Evolutionary conservation across 345 rosid genomes (phyloP).

Genomic region (Excoecaria cochinchinensis): DNA sequence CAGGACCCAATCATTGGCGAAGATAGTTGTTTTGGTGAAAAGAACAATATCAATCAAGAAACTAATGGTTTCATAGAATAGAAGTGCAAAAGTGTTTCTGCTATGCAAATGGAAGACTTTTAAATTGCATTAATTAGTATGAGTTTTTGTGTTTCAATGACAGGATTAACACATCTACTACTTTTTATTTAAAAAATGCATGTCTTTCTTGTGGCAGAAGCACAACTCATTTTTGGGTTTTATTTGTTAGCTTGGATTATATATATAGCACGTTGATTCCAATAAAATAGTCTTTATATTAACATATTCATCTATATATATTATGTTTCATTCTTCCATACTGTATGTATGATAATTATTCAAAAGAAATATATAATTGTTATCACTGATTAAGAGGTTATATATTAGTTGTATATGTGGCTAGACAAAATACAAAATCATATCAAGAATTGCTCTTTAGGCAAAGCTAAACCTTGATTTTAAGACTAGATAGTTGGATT

Average conservation of each 20-base stretch:
- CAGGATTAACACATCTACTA: not conserved
- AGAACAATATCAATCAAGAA: constrained; percentile 15
- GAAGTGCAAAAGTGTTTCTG: constrained; percentile 38
- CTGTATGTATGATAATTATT: not conserved
- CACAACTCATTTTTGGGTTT: not conserved
- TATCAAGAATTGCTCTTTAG: not conserved
- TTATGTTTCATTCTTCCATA: not conserved
- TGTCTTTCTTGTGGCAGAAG: not conserved
- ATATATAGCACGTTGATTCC: not conserved
- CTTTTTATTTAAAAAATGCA: constrained; percentile 24
- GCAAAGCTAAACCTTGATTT: not conserved
- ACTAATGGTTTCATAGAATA: constrained; percentile 37
- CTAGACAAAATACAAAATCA: not conserved
- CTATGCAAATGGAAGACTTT: constrained; percentile 50
- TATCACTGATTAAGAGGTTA: too few relatives aligned
- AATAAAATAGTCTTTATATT: constrained; percentile 1
- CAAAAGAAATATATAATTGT: too few relatives aligned
- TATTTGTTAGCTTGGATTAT: not conserved
- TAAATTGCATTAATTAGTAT: constrained; percentile 12
- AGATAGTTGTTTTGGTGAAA: not conserved
- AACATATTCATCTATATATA: not conserved
- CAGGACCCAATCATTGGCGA: constrained; percentile 12
- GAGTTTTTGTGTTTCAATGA: not conserved
- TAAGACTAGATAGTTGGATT: not conserved
- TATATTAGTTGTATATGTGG: too few relatives aligned